These are phyloP conservation scores for Talaromyces rugulosus DNA, from an alignment of 2,329 filamentous ascomycete genomes.

Conservation along the genomic window DNA sequence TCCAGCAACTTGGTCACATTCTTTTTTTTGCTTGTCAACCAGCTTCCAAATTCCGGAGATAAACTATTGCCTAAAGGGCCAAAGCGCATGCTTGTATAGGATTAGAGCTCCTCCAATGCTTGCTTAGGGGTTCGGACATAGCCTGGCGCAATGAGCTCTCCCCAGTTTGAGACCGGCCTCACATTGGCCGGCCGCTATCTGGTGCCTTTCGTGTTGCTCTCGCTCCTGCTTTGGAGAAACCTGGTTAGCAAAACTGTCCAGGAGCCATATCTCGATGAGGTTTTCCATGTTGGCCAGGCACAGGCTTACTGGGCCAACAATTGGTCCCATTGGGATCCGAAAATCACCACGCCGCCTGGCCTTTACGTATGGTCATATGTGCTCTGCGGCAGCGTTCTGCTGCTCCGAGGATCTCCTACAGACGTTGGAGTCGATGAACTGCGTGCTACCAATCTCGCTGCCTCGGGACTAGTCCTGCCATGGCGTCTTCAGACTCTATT, in stretches of 20 bases:
- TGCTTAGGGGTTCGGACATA: neutral
- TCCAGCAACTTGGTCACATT: constrained; percentile 6
- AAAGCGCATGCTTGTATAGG: neutral
- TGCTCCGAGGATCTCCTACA: constrained; percentile 25
- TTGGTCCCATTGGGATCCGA: constrained; percentile 83
- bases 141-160: constrained; percentile 25
- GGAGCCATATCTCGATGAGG: constrained; percentile 56
- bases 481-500: constrained; percentile 52
- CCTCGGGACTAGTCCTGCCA: constrained; percentile 35
- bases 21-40: constrained; percentile 1
- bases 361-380: constrained; percentile 60
- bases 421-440: constrained; percentile 31
- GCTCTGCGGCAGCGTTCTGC: constrained; percentile 20
- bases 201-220: constrained; percentile 30
- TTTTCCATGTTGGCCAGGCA: constrained; percentile 75
- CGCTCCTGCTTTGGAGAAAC: constrained; percentile 38
- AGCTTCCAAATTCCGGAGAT: neutral
- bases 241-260: constrained; percentile 48
- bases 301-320: constrained; percentile 76
- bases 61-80: neutral
- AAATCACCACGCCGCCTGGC: constrained; percentile 93
- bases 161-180: constrained; percentile 26
- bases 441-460: constrained; percentile 35
- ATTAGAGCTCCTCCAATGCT: neutral
- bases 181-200: constrained; percentile 34